Evolutionary conservation across 2,329 filamentous ascomycete genomes (phyloP), one percentile per base, ranked within the genome.

Genomic region (Pseudopyrenochaeta lycopersici): DNA sequence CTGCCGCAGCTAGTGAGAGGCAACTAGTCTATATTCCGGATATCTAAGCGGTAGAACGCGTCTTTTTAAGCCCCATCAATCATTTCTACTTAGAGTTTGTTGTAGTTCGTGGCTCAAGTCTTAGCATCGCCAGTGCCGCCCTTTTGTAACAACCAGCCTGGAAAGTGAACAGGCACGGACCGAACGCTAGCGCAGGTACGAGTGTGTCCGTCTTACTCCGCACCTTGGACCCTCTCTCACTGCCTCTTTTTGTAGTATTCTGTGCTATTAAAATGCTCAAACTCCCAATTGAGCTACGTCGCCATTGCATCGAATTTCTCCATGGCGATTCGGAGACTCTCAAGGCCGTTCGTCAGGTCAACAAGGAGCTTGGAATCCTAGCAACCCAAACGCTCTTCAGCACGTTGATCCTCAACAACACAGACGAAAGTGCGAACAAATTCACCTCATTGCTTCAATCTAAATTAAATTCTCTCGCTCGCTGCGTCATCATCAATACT

Each of bases 1-100:
- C 35, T 20, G 35, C 5, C 17, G 35, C 9, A 20, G 15, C 20
- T 15, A 21, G 35, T 17, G 35, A 2, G 35, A 38, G 11, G 17
- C 7, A 10, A 38, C 62, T 14, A 49, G 57, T 30, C 2, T 42
- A 1, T 50, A 66, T 11, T 61, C 68, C 32, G 69, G 58, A 1
- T 72, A 77, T n/a, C 65, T 82, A 36, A 17, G n/a, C n/a, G 10
- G 33, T n/a, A 38, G 17, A 18, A 10, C 17, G 18, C 7, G 4
- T 11, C 9, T 38, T 3, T 18, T 21, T 10, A 10, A 10, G 7
- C 15, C n/a, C n/a, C n/a, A n/a, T n/a, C n/a, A 15, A 18, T 18
- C 7, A 5, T 12, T 33, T 4, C 31, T 33, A 12, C 31, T 33
- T 27, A 27, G 4, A 27, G 4, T 27, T 27, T 27, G 23, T 27